Conservation (phyloP, 2,329 filamentous ascomycete species). For the Trichophyton schoenleinii region DNA sequence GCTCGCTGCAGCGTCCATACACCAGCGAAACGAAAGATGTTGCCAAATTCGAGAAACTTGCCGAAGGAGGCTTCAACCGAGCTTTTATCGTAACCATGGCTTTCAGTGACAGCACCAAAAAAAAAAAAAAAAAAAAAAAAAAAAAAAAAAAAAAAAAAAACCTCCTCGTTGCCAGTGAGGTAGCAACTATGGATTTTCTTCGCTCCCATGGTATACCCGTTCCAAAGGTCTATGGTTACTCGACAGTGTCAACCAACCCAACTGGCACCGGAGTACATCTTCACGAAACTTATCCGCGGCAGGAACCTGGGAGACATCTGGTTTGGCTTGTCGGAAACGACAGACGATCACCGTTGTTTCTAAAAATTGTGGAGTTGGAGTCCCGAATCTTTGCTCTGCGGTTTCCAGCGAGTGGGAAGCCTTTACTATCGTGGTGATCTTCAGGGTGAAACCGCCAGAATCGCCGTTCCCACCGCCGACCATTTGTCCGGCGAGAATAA, state of each 20-base stretch:
- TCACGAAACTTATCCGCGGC: conserved; percentile 27
- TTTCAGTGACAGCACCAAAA: neutral
- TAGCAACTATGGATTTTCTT: conserved; percentile 24
- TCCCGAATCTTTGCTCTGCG: conserved; percentile 13
- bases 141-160: too few relatives aligned
- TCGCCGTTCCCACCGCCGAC: neutral
- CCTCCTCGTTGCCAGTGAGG: conserved; percentile 16
- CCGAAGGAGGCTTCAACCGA: neutral
- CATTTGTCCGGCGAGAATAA: neutral
- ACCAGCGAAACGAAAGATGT: neutral
- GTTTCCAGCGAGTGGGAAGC: conserved; percentile 7
- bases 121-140: too few relatives aligned
- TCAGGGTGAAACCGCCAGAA: neutral
- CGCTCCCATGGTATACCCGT: conserved; percentile 24
- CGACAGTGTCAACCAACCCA: conserved; percentile 22
- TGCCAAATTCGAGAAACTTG: neutral
- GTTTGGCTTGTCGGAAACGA: conserved; percentile 13
- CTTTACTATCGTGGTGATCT: neutral
- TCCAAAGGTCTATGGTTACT: conserved; percentile 26
- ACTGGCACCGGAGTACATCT: conserved; percentile 31
- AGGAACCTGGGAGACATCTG: conserved; percentile 21
- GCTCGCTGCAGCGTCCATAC: neutral
- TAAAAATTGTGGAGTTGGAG: conserved; percentile 15
- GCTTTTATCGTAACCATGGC: neutral
- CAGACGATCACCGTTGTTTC: conserved; percentile 11